These are phyloP conservation scores for Eucalyptus paniculata DNA, from an alignment of 345 rosid genomes.

Conservation along the genomic window DNA sequence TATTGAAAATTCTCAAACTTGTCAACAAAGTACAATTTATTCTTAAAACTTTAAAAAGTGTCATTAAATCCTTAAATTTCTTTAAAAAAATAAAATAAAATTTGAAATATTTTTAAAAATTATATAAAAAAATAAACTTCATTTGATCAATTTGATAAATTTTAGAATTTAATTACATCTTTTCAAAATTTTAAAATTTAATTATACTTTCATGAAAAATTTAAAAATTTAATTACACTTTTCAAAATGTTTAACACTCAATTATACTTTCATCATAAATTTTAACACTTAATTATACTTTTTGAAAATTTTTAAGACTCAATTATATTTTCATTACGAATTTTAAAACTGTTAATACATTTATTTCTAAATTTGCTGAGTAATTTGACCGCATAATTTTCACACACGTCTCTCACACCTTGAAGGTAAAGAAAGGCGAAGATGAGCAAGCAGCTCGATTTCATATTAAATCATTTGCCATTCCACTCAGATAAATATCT, in stretches of 20 bases:
- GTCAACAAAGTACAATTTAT: too few species aligned
- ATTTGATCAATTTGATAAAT: too few species aligned
- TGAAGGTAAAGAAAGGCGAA: accelerated
- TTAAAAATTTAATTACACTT: too few species aligned
- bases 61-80: too few species aligned
- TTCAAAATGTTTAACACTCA: too few species aligned
- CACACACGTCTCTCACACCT: accelerated
- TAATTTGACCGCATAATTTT: not conserved
- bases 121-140: too few species aligned
- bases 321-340: accelerated
- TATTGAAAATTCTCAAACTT: too few species aligned
- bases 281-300: too few species aligned
- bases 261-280: accelerated
- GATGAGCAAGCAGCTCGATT: not conserved
- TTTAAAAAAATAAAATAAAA: too few species aligned
- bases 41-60: accelerated
- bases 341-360: accelerated
- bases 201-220: accelerated
- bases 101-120: accelerated
- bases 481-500: not conserved
- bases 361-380: too few species aligned
- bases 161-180: too few species aligned
- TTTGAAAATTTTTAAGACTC: accelerated
- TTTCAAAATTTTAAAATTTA: too few species aligned
- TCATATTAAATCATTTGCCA: not conserved